A percentile compares a stretch with the other conserved stretches of the same genome.
These are phyloP conservation scores for Daldinia concentrica DNA, from an alignment of 495 filamentous ascomycete genomes.

Conservation along the genomic window DNA sequence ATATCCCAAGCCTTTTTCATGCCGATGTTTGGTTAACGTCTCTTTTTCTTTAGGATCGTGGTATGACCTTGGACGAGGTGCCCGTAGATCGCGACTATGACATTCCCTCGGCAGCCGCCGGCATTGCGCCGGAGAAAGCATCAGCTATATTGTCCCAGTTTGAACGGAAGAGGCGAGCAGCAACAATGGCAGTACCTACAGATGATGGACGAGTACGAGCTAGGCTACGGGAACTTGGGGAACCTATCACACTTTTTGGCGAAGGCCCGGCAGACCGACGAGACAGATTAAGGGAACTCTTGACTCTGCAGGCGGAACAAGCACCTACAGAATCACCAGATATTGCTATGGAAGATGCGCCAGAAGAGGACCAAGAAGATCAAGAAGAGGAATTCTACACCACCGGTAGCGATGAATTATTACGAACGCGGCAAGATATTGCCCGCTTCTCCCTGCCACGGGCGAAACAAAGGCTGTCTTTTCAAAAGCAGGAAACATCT, in stretches of 20 bases:
- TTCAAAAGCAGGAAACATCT: constrained; percentile 78
- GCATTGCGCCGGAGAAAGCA: constrained; percentile 86
- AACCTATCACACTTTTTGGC: constrained; percentile 95
- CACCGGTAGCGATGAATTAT: constrained; percentile 74
- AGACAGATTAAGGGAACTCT: constrained; percentile 83
- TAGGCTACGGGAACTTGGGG: constrained; percentile 81
- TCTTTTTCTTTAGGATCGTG: constrained; percentile 60
- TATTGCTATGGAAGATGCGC: constrained; percentile 69
- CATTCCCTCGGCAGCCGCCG: constrained; percentile 73
- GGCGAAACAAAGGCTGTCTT: constrained; percentile 77
- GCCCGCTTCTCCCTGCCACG: constrained; percentile 86
- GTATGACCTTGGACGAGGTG: constrained; percentile 80
- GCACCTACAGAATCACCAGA: constrained; percentile 68
- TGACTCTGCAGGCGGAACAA: constrained; percentile 61
- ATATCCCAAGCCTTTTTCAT: constrained; percentile 2
- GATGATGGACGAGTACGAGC: constrained; percentile 88
- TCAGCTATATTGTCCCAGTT: constrained; percentile 91
- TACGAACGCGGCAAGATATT: constrained; percentile 81
- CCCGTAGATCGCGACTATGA: constrained; percentile 89
- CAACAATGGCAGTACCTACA: constrained; percentile 92
- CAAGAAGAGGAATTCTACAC: constrained; percentile 98
- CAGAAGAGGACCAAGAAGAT: constrained; percentile 69
- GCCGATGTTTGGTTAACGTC: not conserved
- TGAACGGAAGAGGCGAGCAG: constrained; percentile 85
- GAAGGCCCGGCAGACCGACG: constrained; percentile 88